Evolutionary conservation across 2,329 filamentous ascomycete genomes (phyloP), one percentile per base, ranked within the genome.

Genomic region (Reticulascus tulasneorum): DNA sequence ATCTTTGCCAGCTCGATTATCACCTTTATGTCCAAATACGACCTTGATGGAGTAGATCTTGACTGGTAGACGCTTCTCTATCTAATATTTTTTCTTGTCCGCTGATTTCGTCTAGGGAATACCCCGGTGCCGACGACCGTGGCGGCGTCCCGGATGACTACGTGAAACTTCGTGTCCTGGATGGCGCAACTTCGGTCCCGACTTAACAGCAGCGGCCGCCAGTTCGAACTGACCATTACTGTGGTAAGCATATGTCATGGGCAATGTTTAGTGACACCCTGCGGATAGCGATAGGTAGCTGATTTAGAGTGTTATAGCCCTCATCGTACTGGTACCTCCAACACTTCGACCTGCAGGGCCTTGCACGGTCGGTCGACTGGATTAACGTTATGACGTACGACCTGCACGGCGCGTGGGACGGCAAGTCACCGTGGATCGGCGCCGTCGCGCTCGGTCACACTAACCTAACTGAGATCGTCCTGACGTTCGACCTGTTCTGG

Each of bases 401-500:
- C 41, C 36, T 67, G 2, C 56, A 68, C 37, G 64, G 63, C 3
- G 33, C 47, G 3, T 65, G 60, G 59, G 61, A 64, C 40, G 17
- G 30, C 9, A 13, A 36, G 4, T 47, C 49, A 36, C 20, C 29
- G 41, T 58, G 9, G 9, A 50, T 42, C 9, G 61, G 59, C 2
- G 29, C 47, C 1, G 45, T 47, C 9, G 48, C 63, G 11, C 47
- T 54, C 11, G 45, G 51, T 2, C 66, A 69, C 35, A 64, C 66
- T 0, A 63, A 69, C 36, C 33, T 64, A 4, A 60, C 59, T 6
- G 59, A 67, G 36, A 67, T 67, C 15, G 49, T 64, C 11, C 19
- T 41, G 1, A 50, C 49, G 0, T 39, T 68, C 1, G 58, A 66
- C 5, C 56, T 69, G 1, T 46, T 73, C 5, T 69, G 67, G 63